A percentile compares a stretch with the other conserved stretches of the same genome.
These are phyloP conservation scores for Cordyceps cateniannulata DNA, from an alignment of 2,329 filamentous ascomycete species.

Conservation along the genomic window DNA sequence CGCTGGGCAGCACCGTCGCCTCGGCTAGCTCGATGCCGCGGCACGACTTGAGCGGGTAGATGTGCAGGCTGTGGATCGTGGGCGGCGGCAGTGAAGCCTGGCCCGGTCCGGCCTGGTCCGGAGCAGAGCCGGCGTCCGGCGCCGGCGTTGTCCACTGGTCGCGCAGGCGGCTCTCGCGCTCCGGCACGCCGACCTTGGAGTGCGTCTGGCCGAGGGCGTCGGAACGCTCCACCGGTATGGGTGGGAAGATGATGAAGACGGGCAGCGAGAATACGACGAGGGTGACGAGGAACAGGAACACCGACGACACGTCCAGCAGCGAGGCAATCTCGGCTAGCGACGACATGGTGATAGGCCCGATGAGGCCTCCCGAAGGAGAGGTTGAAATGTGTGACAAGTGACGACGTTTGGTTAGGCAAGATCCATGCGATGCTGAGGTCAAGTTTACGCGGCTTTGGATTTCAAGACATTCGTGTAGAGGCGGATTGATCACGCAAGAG, in stretches of 20 bases:
- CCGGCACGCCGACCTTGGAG: conserved; percentile 37
- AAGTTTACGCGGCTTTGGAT: not conserved
- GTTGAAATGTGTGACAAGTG: not conserved
- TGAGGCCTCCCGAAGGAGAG: not conserved
- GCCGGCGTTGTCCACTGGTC: no score
- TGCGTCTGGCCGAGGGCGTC: conserved; percentile 52
- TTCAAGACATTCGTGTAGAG: not conserved
- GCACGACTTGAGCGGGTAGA: conserved; percentile 83
- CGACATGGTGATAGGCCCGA: conserved; percentile 9
- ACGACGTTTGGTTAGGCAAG: not conserved
- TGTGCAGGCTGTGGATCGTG: conserved; percentile 57
- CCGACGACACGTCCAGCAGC: conserved; percentile 24
- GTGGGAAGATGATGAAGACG: conserved; percentile 48
- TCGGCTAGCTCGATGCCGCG: conserved; percentile 64
- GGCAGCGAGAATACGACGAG: conserved; percentile 46
- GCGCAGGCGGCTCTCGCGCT: conserved; percentile 31
- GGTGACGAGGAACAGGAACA: conserved; percentile 37
- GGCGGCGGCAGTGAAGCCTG: conserved; percentile 15
- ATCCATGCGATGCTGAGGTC: no score
- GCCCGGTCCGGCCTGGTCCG: no score
- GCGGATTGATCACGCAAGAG: not conserved
- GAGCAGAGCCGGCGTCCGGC: no score
- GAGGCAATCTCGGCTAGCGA: conserved; percentile 19
- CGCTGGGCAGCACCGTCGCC: conserved; percentile 58
- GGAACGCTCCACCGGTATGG: conserved; percentile 43